phyloP scores from a whole-genome alignment of 2,329 filamentous ascomycete species.

The Sarocladiaceae sp. region DNA sequence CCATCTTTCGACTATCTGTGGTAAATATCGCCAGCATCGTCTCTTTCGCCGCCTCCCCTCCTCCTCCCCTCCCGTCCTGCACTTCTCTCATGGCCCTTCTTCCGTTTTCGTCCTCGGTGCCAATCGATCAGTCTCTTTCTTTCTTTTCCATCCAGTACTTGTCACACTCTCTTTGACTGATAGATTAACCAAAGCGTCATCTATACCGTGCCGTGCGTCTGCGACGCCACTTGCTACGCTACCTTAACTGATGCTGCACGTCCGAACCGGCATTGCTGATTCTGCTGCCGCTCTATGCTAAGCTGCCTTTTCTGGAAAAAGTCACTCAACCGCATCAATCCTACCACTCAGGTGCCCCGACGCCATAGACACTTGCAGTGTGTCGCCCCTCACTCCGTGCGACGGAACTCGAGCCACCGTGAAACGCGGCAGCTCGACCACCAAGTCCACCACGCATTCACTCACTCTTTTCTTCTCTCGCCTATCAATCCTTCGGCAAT shows the following conservation, averaged over 20 bases:
- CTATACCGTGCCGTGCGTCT: too few relatives aligned
- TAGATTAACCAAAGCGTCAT: too few relatives aligned
- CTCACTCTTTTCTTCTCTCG: slow-evolving; percentile 4
- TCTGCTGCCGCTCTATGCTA: neutral
- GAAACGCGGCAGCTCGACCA: slow-evolving; percentile 9
- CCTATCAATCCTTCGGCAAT: neutral
- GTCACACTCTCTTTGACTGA: too few relatives aligned
- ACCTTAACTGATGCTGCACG: too few relatives aligned
- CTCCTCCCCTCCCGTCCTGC: too few relatives aligned
- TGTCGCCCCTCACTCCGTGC: neutral
- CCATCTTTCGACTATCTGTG: too few relatives aligned
- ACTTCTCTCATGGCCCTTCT: too few relatives aligned
- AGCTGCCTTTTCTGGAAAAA: neutral
- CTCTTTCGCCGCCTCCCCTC: too few relatives aligned
- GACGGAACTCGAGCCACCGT: slow-evolving; percentile 8
- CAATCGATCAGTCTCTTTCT: too few relatives aligned
- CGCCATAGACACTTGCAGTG: neutral
- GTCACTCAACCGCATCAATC: neutral
- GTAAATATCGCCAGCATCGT: too few relatives aligned
- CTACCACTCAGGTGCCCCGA: neutral
- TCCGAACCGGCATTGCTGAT: neutral
- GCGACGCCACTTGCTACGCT: neutral
- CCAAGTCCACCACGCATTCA: neutral
- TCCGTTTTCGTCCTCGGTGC: too few relatives aligned
- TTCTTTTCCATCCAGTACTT: too few relatives aligned